A percentile compares a stretch with the other conserved stretches of the same genome.
phyloP scores from a whole-genome alignment of 2,329 filamentous ascomycete genomes.

The Calonectria hawksworthii region DNA sequence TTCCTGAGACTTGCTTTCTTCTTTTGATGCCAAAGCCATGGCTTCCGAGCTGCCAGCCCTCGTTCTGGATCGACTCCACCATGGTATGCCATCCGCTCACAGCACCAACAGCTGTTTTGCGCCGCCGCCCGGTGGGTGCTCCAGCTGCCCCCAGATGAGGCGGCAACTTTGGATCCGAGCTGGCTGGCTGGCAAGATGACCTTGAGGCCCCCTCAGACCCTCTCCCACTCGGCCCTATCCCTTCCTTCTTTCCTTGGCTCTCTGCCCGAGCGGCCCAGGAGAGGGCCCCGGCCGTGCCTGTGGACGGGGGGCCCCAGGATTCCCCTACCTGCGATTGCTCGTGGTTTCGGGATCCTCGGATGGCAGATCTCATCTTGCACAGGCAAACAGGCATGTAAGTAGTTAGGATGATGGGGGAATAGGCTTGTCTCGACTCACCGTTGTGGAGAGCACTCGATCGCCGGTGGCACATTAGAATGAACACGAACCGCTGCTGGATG shows the following conservation, averaged over 20 bases:
- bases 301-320: background rate
- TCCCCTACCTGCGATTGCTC: background rate
- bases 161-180: background rate
- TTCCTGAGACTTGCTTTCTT: slow-evolving; percentile 1
- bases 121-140: background rate
- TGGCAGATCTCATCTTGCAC: background rate
- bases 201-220: background rate
- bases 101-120: background rate
- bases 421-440: background rate
- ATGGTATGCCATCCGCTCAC: background rate
- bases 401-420: background rate
- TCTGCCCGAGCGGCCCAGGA: background rate
- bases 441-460: background rate
- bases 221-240: background rate
- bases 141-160: background rate
- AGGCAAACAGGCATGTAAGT: background rate
- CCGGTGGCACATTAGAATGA: background rate
- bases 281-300: background rate
- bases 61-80: slow-evolving; percentile 8
- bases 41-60: slow-evolving; percentile 1
- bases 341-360: slow-evolving; percentile 6
- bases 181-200: background rate
- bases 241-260: background rate
- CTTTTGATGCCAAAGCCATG: background rate
- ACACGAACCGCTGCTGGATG: background rate